A percentile compares a stretch with the other conserved stretches of the same genome.
These are phyloP conservation scores for Adansonia grandidieri DNA, from an alignment of 441 rosid species.

Conservation along the genomic window DNA sequence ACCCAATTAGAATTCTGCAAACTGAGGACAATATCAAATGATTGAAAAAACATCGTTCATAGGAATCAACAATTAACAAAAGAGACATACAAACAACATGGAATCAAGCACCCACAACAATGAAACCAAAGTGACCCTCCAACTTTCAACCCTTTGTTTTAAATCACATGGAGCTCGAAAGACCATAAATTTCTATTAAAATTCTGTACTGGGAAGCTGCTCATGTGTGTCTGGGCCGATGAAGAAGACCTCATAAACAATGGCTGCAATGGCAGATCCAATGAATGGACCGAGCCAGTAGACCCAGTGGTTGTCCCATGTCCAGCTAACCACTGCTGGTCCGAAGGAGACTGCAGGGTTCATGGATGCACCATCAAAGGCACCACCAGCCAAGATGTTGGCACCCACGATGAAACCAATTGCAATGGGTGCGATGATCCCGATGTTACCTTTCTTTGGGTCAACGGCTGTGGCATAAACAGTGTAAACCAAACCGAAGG, in stretches of 20 bases:
- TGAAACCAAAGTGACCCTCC: conserved; percentile 31
- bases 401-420: conserved; percentile 69
- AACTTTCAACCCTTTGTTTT: conserved; percentile 23
- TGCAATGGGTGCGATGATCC: conserved; percentile 61
- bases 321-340: too few species aligned
- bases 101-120: conserved; percentile 24
- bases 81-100: conserved; percentile 36
- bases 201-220: conserved; percentile 48
- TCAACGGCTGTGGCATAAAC: conserved; percentile 64
- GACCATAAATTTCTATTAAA: conserved; percentile 10
- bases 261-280: conserved; percentile 56
- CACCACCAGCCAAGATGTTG: conserved; percentile 66
- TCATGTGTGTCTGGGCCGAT: conserved; percentile 43
- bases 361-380: conserved; percentile 61
- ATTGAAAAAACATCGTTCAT: conserved; percentile 27
- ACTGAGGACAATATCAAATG: conserved; percentile 14
- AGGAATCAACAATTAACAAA: conserved; percentile 37
- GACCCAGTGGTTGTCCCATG: conserved; percentile 26
- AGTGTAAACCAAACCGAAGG: conserved; percentile 24
- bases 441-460: conserved; percentile 57
- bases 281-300: conserved; percentile 65
- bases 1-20: neutral
- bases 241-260: conserved; percentile 46
- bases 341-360: conserved; percentile 45
- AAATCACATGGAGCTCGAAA: neutral